Base-by-base conservation (phyloP, 164 flowering plant genomes). In the Dillenia suffruticosa region DNA sequence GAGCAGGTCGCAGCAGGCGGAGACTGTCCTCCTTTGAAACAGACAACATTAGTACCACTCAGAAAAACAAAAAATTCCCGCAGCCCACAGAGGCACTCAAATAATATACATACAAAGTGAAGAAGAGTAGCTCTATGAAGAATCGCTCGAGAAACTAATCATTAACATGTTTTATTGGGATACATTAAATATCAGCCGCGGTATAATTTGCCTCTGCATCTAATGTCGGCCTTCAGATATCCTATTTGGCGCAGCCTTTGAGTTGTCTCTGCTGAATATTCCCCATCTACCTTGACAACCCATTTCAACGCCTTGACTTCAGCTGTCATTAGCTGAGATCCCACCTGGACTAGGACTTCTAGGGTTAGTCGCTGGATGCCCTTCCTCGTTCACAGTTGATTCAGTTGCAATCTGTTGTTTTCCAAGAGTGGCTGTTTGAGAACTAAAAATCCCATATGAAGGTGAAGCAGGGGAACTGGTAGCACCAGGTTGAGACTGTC, bases 391-490 rank as follows among this genome's bases (percentile, higher is more conserved):
- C 44, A 57, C 67, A 32, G 51, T 55, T 9, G 1, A 57, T 52
- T 52, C 63, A 19, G 63, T 16, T 10, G 61, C 46, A 49, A 19
- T 16, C 24, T 17, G 47, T 15, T 57, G 63, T 53, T 46, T 22
- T 9, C 45, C 45, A 43, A 64, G 43, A 12, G 60, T 51, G 32
- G 22, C 51, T 32, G 68, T 65, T 60, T 59, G 65, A 56, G 52
- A 54, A 68, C 86, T 77, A 64, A 78, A 84, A 43, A 78, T 77
- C 17, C 86, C 86, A 57, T 57, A 78, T 32, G 40, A 5, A 63
- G 77, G 64, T 17, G 82, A 59, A 7, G 47, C 5, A 19, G 68
- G 51, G 12, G 58, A 58, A 51, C 16, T 54, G 9, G 63, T 62
- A 50, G 64, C 13, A 52, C 49, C 52, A 12, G 73, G 57, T 8